Percentiles rank a stretch among this genome's conserved stretches.
These are phyloP conservation scores for Artemisia argyi DNA, from an alignment of 129 eudicot species.

Conservation along the genomic window DNA sequence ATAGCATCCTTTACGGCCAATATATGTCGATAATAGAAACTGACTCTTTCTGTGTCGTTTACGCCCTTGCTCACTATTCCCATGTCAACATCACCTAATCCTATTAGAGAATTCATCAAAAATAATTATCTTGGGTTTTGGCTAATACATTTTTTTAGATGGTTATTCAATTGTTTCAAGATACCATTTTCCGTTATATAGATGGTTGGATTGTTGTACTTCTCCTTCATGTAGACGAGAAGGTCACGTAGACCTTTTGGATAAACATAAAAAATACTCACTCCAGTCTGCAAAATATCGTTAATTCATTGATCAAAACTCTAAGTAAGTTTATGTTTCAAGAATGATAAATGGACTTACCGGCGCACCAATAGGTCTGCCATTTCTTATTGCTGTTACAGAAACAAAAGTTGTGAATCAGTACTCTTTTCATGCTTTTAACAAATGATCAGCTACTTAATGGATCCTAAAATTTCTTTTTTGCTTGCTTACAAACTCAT, in stretches of 20 bases:
- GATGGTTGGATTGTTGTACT: constrained; percentile 33
- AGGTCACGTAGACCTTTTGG: constrained; percentile 37
- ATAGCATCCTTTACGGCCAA: constrained; percentile 21
- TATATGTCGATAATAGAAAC: constrained; percentile 26
- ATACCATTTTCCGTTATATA: constrained; percentile 42
- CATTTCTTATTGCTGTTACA: not conserved
- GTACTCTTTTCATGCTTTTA: not conserved
- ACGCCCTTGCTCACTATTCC: constrained; percentile 15
- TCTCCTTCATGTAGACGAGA: constrained; percentile 26
- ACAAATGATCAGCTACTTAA: too few species aligned
- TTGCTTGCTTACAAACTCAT: not conserved
- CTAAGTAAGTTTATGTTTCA: not conserved
- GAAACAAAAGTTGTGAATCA: not conserved
- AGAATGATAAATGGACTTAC: constrained; percentile 6
- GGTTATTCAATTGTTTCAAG: not conserved
- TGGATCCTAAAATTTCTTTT: not conserved
- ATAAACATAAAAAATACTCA: constrained; percentile 29
- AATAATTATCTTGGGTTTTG: not conserved
- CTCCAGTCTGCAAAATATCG: constrained; percentile 23
- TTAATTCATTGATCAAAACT: not conserved
- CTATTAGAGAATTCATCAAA: not conserved
- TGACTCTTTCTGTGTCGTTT: constrained; percentile 21
- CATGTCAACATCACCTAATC: not conserved
- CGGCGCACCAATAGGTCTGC: constrained; percentile 25
- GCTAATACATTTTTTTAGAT: not conserved